Conservation (phyloP, 345 rosid genomes). For the Gossypium herbaceum region DNA sequence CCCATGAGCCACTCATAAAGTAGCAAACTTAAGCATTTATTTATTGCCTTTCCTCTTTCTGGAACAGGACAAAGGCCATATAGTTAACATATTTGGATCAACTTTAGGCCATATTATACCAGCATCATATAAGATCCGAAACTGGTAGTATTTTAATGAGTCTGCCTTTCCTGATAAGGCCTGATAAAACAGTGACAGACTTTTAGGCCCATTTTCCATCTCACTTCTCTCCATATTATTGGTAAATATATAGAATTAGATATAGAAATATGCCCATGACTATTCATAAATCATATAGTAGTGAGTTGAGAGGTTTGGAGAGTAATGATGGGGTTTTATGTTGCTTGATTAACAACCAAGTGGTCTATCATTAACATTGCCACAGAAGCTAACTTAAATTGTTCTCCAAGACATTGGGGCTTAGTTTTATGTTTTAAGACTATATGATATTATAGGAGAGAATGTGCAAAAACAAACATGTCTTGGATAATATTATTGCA, state of each 20-base stretch:
- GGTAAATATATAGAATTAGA: background rate
- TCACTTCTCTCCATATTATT: background rate
- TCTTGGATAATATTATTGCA: background rate
- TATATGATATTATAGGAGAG: background rate
- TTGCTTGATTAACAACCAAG: conserved; percentile 2
- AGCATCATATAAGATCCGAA: background rate
- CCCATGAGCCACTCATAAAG: background rate
- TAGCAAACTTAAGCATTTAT: background rate
- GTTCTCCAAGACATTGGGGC: background rate
- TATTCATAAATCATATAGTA: background rate
- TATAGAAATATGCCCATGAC: too few relatives aligned
- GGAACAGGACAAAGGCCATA: background rate
- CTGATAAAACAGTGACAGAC: background rate
- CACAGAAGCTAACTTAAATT: background rate
- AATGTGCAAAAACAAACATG: background rate
- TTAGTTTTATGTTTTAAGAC: background rate
- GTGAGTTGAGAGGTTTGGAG: background rate
- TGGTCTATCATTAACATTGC: background rate
- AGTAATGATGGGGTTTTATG: background rate
- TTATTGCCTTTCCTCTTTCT: background rate
- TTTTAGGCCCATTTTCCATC: background rate
- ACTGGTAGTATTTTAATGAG: background rate
- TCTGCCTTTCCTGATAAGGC: background rate
- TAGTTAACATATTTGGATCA: background rate
- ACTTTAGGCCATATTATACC: background rate